Percentiles rank a stretch among this genome's conserved stretches.
Conservation (phyloP, 306 rosid species). For the Citrullus mucosospermus region DNA sequence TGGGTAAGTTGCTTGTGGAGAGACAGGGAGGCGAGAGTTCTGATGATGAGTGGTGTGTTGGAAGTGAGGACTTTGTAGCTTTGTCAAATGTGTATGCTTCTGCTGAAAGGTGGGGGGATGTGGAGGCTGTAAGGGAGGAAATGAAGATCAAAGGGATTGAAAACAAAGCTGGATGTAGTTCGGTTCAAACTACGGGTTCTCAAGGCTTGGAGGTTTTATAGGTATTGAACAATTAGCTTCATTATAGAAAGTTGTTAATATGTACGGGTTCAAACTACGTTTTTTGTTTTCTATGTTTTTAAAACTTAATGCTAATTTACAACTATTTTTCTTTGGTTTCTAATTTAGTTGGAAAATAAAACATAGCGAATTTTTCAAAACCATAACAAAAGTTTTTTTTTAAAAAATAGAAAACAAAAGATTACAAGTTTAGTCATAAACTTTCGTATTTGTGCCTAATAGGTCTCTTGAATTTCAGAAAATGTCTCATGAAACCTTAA, state of each 20-base stretch:
- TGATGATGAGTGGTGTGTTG: conserved; percentile 14
- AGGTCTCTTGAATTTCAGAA: too few relatives aligned
- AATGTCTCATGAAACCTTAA: too few relatives aligned
- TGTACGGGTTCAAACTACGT: too few relatives aligned
- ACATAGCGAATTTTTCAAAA: too few relatives aligned
- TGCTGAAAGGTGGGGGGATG: conserved; percentile 57
- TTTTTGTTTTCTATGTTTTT: too few relatives aligned
- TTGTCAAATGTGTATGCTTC: conserved; percentile 70
- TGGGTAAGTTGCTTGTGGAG: conserved; percentile 56
- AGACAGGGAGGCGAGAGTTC: conserved; percentile 10
- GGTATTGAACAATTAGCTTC: not conserved
- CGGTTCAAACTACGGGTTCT: conserved; percentile 29
- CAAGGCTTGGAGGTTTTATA: not conserved
- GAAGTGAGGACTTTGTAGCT: conserved; percentile 62
- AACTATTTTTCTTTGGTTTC: too few relatives aligned
- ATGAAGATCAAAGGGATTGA: conserved; percentile 43
- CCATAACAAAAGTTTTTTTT: too few relatives aligned
- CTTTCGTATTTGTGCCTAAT: too few relatives aligned
- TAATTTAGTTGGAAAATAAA: too few relatives aligned
- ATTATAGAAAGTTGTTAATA: not conserved
- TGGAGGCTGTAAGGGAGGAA: conserved; percentile 46
- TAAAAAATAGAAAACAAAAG: too few relatives aligned
- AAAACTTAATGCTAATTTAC: too few relatives aligned
- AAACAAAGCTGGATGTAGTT: conserved; percentile 49
- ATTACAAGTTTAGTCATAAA: too few relatives aligned